Evolutionary conservation across 2,329 filamentous ascomycete genomes (phyloP).

Genomic region (Colletotrichum eleusines): DNA sequence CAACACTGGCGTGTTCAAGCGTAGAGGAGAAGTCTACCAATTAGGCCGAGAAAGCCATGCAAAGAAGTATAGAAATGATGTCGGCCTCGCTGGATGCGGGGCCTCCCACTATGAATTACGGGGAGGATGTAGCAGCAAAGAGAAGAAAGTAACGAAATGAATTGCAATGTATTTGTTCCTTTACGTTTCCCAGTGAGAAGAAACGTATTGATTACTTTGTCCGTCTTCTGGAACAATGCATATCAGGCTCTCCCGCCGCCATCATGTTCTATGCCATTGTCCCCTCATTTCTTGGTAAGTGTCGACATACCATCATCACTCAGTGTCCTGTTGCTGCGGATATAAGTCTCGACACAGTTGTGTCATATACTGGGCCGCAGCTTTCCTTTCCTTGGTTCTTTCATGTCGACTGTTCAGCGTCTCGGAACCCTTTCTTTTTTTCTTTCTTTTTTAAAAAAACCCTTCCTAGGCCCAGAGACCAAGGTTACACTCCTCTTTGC

Average conservation of each 20-base stretch:
- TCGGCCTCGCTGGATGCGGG: not conserved
- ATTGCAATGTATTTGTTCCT: conserved; percentile 8
- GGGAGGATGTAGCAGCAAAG: conserved; percentile 19
- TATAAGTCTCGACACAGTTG: conserved; percentile 2
- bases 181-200: not conserved
- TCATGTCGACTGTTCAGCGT: not conserved
- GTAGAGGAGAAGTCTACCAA: conserved; percentile 4
- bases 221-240: not conserved
- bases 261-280: not conserved
- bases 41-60: not conserved
- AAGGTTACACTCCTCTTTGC: not conserved
- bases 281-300: not conserved
- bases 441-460: too few species aligned
- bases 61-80: conserved; percentile 13
- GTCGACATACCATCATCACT: not conserved
- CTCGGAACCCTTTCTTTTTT: not conserved
- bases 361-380: not conserved
- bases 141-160: conserved; percentile 22
- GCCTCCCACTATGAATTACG: not conserved
- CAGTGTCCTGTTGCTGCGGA: conserved; percentile 18
- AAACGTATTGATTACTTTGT: not conserved
- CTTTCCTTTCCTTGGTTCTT: not conserved
- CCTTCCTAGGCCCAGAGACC: not conserved
- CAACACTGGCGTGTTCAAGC: conserved; percentile 4
- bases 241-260: not conserved